Evolutionary conservation across 2,329 filamentous ascomycete genomes (phyloP), one percentile per base, ranked within the genome.

Genomic region (Chaetomiaceae sp.): DNA sequence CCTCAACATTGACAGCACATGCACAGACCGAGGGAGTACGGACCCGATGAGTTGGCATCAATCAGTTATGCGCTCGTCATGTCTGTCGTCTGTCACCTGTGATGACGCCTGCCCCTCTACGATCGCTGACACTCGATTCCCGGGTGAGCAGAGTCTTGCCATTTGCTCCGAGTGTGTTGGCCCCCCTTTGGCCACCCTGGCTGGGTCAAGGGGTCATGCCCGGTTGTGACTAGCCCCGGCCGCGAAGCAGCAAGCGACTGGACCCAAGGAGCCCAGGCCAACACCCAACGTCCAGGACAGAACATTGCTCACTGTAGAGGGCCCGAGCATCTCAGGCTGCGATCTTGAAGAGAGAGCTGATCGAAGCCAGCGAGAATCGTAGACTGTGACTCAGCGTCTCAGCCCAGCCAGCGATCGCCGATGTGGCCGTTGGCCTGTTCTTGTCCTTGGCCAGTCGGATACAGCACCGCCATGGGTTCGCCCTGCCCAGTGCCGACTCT

Each of bases 361-460:
- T n/a, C n/a, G n/a, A n/a, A n/a, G n/a, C n/a, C n/a, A n/a, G n/a
- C 19, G 34, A 5, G n/a, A 19, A 20, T 17, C 8, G n/a, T 31
- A 17, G 13, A 38, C 21, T 21, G 46, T 54, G 44, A 51, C 30
- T 49, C 46, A 50, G 27, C 51, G n/a, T n/a, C n/a, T n/a, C n/a
- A n/a, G n/a, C n/a, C n/a, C n/a, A n/a, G n/a, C n/a, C n/a, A n/a
- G n/a, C n/a, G n/a, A n/a, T n/a, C 44, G 54, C 51, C 54, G 51
- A 55, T 31, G 43, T 48, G 30, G 23, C 20, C 37, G 40, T 16
- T 31, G n/a, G n/a, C n/a, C n/a, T n/a, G n/a, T n/a, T n/a, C n/a
- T n/a, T n/a, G n/a, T n/a, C n/a, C 25, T 12, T 55, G 50, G 48
- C 58, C 58, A 57, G 59, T 59, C 57, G 50, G 56, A 55, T 50